Conservation (phyloP, 192 early-diverging fungal species). For the Funneliformis geosporum region DNA sequence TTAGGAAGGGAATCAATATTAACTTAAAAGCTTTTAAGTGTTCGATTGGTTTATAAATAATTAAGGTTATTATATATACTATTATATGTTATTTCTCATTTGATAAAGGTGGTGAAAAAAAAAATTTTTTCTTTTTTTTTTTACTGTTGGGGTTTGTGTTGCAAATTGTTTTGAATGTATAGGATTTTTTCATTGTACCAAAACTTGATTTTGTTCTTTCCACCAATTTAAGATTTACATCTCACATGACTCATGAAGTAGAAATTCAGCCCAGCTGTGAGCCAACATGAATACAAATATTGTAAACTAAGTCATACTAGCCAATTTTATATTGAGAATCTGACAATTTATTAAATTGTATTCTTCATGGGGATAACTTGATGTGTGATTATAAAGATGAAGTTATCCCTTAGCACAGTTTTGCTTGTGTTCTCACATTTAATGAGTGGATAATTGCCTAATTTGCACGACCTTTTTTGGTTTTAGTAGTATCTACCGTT, state of each 20-base stretch:
- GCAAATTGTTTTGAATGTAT: background rate
- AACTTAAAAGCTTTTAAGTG: background rate
- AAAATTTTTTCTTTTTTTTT: too few relatives aligned
- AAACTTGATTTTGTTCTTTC: conserved; percentile 13
- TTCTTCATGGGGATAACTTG: background rate
- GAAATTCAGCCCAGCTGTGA: conserved; percentile 10
- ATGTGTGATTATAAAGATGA: too few relatives aligned
- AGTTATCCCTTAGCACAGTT: too few relatives aligned
- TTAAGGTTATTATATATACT: conserved; percentile 12
- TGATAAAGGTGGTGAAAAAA: too few relatives aligned
- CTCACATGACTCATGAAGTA: conserved; percentile 2
- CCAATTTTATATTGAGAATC: background rate
- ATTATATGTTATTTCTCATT: background rate
- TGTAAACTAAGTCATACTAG: background rate
- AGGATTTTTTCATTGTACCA: conserved; percentile 19
- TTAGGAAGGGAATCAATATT: background rate
- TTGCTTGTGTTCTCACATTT: too few relatives aligned
- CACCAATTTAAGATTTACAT: conserved; percentile 1
- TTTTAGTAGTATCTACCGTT: background rate
- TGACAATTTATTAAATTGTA: background rate
- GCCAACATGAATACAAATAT: background rate
- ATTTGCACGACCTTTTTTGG: background rate
- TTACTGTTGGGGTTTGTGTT: conserved; percentile 20
- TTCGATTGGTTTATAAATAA: background rate
- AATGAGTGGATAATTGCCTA: background rate